Base-by-base conservation (phyloP, 2,329 filamentous ascomycete genomes). In the Penicillium sp. region DNA sequence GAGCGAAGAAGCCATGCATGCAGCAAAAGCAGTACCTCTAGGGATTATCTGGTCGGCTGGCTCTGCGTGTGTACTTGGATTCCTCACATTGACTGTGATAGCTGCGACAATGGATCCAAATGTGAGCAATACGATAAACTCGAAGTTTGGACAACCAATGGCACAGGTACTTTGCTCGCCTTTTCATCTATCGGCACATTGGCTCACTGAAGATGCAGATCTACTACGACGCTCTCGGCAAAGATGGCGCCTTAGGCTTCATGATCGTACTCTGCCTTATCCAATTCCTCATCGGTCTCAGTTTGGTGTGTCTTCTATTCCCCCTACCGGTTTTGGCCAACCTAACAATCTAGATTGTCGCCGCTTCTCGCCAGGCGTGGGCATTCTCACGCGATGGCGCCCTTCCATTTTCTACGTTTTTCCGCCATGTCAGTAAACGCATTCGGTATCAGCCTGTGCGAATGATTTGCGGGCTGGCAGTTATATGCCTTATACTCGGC, bases 381-480 rank as follows among this genome's bases (percentile, higher is more conserved):
- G 84, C 84, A 0, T 86, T 86, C 63, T 82, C 81, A 7, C 78
- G 84, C 20, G 84, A 86, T 59, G 82, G 82, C 2, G 84, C 83
- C 1, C 73, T 86, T 1, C 84, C 84, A 0, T 85, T 86, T 63
- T 83, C 80, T 2, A 66, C 55, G 4, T 84, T 81, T 67, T 82
- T 85, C 67, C 75, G 82, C 26, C 75, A 77, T 6, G 81, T 86
- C 62, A 81, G 77, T 56, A 77, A 76, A 52, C 72, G 72, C 1
- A 76, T 85, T 33, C 80, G 78, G 9, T 83, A 80, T 58, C 85
- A 84, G 46, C 84, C 84, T 0, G 71, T 85, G 8, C 78, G 82
- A 27, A 76, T 80, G 3, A 74, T 85, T 53, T 80, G 80, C 74
- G 82, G 79, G 10, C 79, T 80, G 46, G 79, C 79, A 2, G 62